Evolutionary conservation across 192 early-diverging fungal species (phyloP).

Genomic region (Coemansia sp.): DNA sequence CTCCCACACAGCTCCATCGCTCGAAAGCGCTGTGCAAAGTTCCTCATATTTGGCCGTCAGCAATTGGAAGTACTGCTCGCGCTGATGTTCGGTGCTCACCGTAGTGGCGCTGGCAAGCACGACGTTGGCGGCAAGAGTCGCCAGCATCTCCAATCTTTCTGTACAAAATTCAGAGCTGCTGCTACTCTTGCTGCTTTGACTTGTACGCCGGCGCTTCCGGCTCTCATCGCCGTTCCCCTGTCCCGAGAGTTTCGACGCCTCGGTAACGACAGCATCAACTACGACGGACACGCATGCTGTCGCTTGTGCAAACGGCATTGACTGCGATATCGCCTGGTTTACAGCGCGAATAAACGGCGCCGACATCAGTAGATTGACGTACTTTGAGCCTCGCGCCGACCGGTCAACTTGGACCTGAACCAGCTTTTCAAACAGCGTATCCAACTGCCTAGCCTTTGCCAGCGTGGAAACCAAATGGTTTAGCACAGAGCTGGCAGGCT

Average conservation of each 20-base stretch:
- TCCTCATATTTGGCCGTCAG: constrained; percentile 17
- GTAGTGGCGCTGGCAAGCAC: constrained; percentile 28
- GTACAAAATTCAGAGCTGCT: background rate
- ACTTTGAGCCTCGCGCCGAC: background rate
- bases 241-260: background rate
- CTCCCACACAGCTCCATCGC: constrained; percentile 22
- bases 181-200: background rate
- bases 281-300: constrained; percentile 14
- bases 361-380: constrained; percentile 25
- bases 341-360: constrained; percentile 20
- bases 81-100: constrained; percentile 43
- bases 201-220: constrained; percentile 32
- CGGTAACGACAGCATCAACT: constrained; percentile 17
- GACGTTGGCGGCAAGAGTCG: constrained; percentile 30
- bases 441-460: constrained; percentile 35
- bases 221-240: background rate
- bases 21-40: constrained; percentile 4
- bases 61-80: constrained; percentile 15
- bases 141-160: constrained; percentile 13
- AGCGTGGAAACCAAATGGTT: constrained; percentile 28
- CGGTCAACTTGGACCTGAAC: constrained; percentile 3
- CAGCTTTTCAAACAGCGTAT: constrained; percentile 24
- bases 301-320: constrained; percentile 49
- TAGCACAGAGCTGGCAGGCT: constrained; percentile 10
- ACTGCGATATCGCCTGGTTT: constrained; percentile 25